Conservation (phyloP, 75 land plant species). For the Sequoia sempervirens region DNA sequence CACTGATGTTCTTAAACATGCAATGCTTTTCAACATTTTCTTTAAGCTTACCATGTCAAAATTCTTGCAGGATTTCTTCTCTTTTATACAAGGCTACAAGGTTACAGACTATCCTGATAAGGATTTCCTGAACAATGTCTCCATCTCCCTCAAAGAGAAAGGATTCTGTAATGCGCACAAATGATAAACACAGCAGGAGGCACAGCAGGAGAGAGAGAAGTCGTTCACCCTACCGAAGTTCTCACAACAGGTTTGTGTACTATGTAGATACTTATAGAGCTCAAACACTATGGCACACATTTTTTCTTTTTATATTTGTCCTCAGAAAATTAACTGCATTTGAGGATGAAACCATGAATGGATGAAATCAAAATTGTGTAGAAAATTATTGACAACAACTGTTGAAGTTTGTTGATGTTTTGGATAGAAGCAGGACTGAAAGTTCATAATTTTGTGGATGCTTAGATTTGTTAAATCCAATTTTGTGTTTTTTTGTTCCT, state of each 20-base stretch:
- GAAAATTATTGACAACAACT: neutral
- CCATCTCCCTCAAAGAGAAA: neutral
- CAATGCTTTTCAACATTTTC: neutral
- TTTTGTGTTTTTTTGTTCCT: neutral
- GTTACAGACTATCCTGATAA: neutral
- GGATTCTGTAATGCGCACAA: neutral
- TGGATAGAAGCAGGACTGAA: neutral
- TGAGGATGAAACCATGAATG: neutral
- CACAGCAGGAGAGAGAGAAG: conserved; percentile 7
- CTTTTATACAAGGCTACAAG: neutral
- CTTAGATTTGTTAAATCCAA: neutral
- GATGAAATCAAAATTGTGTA: neutral
- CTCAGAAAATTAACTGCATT: neutral
- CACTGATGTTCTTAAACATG: neutral
- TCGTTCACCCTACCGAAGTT: conserved; percentile 1
- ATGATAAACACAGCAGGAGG: conserved; percentile 1
- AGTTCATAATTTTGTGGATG: neutral
- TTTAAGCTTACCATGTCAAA: neutral
- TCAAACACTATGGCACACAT: neutral
- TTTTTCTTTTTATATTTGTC: neutral
- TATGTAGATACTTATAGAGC: neutral
- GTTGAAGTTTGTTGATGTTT: neutral
- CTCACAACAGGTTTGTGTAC: neutral
- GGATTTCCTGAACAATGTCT: neutral
- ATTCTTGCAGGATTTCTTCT: conserved; percentile 5